A percentile compares a stretch with the other conserved stretches of the same genome.
phyloP scores from a whole-genome alignment of 2,329 filamentous ascomycete genomes.

The Nemania sp. region DNA sequence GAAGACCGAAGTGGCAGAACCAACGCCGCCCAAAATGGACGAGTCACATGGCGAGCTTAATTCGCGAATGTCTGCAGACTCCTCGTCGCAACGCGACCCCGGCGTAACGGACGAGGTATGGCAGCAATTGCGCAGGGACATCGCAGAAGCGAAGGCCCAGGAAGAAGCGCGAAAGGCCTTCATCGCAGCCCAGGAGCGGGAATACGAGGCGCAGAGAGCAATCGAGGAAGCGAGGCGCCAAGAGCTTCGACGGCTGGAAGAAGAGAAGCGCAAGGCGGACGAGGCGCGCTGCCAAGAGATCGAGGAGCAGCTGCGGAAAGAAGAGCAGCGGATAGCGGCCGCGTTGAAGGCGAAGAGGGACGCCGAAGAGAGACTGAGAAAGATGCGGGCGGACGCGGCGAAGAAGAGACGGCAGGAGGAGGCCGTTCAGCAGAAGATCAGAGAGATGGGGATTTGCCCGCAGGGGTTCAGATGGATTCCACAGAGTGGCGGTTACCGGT shows the following conservation, averaged over 20 bases:
- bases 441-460: slow-evolving; percentile 17
- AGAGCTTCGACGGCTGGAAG: slow-evolving; percentile 7
- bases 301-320: slow-evolving; percentile 11
- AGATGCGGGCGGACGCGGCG: slow-evolving; percentile 12
- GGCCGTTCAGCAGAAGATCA: slow-evolving; percentile 14
- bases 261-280: slow-evolving; percentile 11
- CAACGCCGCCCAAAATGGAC: background rate
- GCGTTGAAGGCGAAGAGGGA: slow-evolving; percentile 7
- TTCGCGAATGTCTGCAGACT: background rate
- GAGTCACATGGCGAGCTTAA: background rate
- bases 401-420: slow-evolving; percentile 12
- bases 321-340: slow-evolving; percentile 6
- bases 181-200: slow-evolving; percentile 12
- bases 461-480: slow-evolving; percentile 18
- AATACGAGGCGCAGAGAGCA: slow-evolving; percentile 7
- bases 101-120: slow-evolving; percentile 14
- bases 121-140: slow-evolving; percentile 11
- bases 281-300: slow-evolving; percentile 8
- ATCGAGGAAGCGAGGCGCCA: slow-evolving; percentile 12
- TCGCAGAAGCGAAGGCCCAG: slow-evolving; percentile 3
- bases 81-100: slow-evolving; percentile 6
- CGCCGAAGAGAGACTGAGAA: slow-evolving; percentile 14
- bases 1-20: background rate
- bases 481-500: slow-evolving; percentile 19
- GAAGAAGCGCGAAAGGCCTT: slow-evolving; percentile 11